Conservation (phyloP, 2,329 filamentous ascomycete genomes). For the Lomentospora prolificans region DNA sequence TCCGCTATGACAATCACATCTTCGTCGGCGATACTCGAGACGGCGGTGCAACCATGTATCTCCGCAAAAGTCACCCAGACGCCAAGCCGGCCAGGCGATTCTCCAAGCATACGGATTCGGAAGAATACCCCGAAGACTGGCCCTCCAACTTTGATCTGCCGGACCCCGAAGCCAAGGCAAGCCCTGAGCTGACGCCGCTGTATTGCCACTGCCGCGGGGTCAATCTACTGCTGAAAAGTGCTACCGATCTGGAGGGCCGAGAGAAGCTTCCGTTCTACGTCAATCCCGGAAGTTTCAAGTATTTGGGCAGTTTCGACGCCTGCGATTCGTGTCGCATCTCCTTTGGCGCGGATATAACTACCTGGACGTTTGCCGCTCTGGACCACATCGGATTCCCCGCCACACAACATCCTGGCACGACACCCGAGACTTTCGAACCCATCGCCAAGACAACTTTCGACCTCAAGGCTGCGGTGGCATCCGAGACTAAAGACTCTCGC, state of each 20-base stretch:
- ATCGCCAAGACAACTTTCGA: slow-evolving; percentile 12
- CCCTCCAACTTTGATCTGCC: slow-evolving; percentile 13
- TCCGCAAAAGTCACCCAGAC: slow-evolving; percentile 24
- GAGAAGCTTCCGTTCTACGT: slow-evolving; percentile 30
- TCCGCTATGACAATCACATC: slow-evolving; percentile 27
- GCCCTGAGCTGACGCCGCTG: slow-evolving; percentile 22
- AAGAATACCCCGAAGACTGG: slow-evolving; percentile 22
- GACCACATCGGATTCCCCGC: slow-evolving; percentile 25
- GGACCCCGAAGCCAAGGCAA: slow-evolving; percentile 11
- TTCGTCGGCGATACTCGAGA: slow-evolving; percentile 41
- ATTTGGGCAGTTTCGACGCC: slow-evolving; percentile 27
- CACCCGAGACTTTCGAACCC: background rate
- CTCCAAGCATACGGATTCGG: slow-evolving; percentile 14
- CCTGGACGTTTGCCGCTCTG: slow-evolving; percentile 34
- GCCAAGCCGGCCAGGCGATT: slow-evolving; percentile 18
- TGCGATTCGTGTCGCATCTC: slow-evolving; percentile 37
- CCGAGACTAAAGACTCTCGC: slow-evolving; percentile 20
- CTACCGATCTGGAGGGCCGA: slow-evolving; percentile 16
- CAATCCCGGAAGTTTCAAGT: slow-evolving; percentile 31
- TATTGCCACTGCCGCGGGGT: slow-evolving; percentile 38
- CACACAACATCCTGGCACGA: background rate
- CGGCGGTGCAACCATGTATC: slow-evolving; percentile 39
- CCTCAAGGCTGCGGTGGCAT: slow-evolving; percentile 25
- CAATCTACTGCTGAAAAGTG: slow-evolving; percentile 26
- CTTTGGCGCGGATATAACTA: slow-evolving; percentile 30